A percentile compares a stretch with the other conserved stretches of the same genome.
phyloP scores from a whole-genome alignment of 2,329 filamentous ascomycete species.

The Venturia carpophila region DNA sequence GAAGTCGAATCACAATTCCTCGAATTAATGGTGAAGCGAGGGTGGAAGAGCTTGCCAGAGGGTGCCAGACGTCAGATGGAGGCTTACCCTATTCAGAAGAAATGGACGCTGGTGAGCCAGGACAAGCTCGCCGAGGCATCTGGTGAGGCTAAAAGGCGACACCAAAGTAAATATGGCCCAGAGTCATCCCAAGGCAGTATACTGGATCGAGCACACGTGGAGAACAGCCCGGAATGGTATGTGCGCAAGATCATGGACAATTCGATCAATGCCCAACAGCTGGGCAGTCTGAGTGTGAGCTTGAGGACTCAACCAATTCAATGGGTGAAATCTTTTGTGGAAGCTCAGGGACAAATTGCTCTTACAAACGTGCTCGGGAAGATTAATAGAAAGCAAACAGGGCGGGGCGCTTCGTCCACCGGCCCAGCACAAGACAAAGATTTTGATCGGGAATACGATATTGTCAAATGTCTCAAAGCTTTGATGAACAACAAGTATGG shows the following conservation, averaged over 20 bases:
- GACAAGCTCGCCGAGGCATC: conserved; percentile 90
- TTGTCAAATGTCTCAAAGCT: conserved; percentile 94
- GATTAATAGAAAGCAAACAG: conserved; percentile 77
- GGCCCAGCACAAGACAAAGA: conserved; percentile 61
- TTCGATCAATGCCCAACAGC: conserved; percentile 79
- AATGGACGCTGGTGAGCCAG: conserved; percentile 95
- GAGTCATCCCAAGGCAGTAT: conserved; percentile 63
- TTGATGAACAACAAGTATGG: conserved; percentile 99
- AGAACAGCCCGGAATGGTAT: conserved; percentile 96
- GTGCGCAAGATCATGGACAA: conserved; percentile 96
- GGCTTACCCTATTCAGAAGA: conserved; percentile 87
- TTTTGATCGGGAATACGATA: conserved; percentile 88
- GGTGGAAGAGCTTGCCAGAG: conserved; percentile 94
- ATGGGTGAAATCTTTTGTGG: conserved; percentile 94
- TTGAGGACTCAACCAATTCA: conserved; percentile 90
- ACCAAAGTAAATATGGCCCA: conserved; percentile 62
- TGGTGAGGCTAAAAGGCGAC: conserved; percentile 81
- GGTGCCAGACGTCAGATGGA: conserved; percentile 93
- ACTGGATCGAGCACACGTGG: conserved; percentile 76
- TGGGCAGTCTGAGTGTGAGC: conserved; percentile 90
- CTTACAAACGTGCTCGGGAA: conserved; percentile 89
- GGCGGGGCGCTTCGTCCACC: conserved; percentile 55
- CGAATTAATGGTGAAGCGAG: conserved; percentile 92
- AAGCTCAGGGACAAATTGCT: conserved; percentile 93
- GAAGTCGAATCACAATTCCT: conserved; percentile 87